Conservation (phyloP, 176 grass and related monocot species). For the Areca catechu region DNA sequence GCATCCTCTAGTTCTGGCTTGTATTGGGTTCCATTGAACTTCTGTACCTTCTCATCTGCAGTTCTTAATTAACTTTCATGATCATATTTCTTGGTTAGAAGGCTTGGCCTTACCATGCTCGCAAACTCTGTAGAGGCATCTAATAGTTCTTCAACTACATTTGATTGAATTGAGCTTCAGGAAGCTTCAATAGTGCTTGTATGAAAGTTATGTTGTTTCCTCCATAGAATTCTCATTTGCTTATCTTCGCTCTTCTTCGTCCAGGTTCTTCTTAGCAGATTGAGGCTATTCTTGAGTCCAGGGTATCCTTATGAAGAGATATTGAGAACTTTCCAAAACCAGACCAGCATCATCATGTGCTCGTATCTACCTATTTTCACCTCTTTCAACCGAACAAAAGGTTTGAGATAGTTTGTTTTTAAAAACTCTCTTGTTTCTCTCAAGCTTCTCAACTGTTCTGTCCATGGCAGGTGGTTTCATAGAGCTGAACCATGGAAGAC, state of each 20-base stretch:
- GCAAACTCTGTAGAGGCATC: no score
- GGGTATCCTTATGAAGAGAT: conserved; percentile 16
- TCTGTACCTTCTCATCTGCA: no score
- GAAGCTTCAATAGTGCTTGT: background rate
- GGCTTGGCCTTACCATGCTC: no score
- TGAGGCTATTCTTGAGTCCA: conserved; percentile 11
- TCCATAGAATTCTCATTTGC: background rate
- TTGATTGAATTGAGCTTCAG: background rate
- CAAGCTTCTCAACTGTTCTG: background rate
- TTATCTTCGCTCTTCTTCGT: background rate
- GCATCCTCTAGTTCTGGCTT: no score
- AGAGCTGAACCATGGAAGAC: conserved; percentile 9
- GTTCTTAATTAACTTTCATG: no score
- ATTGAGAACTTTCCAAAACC: conserved; percentile 4
- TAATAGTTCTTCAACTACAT: no score
- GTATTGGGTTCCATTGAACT: no score
- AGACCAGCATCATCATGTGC: conserved; percentile 10
- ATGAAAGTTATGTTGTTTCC: background rate
- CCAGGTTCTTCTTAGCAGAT: conserved; percentile 17
- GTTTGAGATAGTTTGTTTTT: background rate
- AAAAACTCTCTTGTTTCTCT: background rate
- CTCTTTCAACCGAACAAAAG: conserved; percentile 16
- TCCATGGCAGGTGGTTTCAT: conserved; percentile 11
- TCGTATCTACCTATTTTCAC: conserved; percentile 11
- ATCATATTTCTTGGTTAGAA: no score